Evolutionary conservation across 345 rosid genomes (phyloP).

Genomic region (Schrenkiella parvula): DNA sequence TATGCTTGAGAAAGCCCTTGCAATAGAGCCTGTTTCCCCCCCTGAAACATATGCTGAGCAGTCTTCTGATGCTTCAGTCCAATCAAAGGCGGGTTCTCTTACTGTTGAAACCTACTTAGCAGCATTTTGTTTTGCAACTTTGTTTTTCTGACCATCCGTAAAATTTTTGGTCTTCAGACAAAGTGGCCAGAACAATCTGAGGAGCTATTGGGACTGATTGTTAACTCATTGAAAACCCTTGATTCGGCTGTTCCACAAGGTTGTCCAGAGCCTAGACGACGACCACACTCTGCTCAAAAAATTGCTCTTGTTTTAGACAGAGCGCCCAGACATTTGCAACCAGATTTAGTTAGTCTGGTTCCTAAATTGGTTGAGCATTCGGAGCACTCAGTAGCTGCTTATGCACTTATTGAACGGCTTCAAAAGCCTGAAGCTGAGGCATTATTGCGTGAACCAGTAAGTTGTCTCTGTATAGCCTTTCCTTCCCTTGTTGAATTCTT

Average conservation of each 20-base stretch:
- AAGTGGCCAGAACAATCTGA: conserved; percentile 99
- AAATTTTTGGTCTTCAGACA: conserved; percentile 51
- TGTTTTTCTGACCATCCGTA: conserved; percentile 19
- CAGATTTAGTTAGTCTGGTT: conserved; percentile 86
- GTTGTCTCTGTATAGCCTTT: conserved; percentile 32
- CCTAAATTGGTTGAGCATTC: conserved; percentile 97
- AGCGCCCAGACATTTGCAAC: conserved; percentile 90
- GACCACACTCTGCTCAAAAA: conserved; percentile 93
- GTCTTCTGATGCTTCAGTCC: conserved; percentile 51
- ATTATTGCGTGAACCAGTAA: conserved; percentile 73
- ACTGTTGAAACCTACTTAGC: not conserved
- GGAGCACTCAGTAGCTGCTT: conserved; percentile 92
- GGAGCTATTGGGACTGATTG: conserved; percentile 95
- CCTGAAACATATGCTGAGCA: conserved; percentile 63
- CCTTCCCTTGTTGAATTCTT: not conserved
- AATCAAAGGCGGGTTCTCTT: conserved; percentile 59
- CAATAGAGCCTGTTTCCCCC: conserved; percentile 53
- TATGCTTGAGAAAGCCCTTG: conserved; percentile 49
- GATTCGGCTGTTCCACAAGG: conserved; percentile 96
- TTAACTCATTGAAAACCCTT: conserved; percentile 87
- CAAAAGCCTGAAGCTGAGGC: conserved; percentile 88
- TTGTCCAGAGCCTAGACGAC: conserved; percentile 89
- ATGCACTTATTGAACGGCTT: conserved; percentile 82
- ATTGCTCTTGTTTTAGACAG: conserved; percentile 90
- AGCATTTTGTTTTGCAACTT: not conserved